Percentiles rank a stretch among this genome's conserved stretches.
phyloP scores from a whole-genome alignment of 2,329 filamentous ascomycete genomes.

The Macrophomina pseudophaseolina region DNA sequence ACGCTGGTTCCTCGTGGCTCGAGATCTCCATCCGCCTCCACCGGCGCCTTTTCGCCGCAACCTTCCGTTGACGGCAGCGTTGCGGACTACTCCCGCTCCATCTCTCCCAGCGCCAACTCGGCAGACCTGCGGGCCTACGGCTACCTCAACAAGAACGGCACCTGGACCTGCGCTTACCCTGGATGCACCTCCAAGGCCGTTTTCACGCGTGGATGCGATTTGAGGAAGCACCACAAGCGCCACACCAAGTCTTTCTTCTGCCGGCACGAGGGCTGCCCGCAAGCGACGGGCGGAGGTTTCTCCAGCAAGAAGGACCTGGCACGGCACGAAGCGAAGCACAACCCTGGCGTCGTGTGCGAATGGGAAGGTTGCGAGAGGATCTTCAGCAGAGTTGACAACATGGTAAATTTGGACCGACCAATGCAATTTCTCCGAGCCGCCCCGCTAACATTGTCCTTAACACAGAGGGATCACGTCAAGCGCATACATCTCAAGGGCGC shows the following conservation, averaged over 20 bases:
- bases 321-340: slow-evolving; percentile 67
- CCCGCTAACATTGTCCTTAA: not conserved
- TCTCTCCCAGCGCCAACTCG: slow-evolving; percentile 42
- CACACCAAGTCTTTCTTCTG: slow-evolving; percentile 68
- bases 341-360: slow-evolving; percentile 64
- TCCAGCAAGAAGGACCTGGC: slow-evolving; percentile 67
- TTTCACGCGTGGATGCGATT: slow-evolving; percentile 65
- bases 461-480: slow-evolving; percentile 47
- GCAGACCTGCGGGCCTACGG: slow-evolving; percentile 49
- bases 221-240: slow-evolving; percentile 67
- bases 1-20: slow-evolving; percentile 14
- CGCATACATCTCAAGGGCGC: slow-evolving; percentile 44
- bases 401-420: slow-evolving; percentile 49
- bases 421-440: not conserved
- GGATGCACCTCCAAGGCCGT: slow-evolving; percentile 63
- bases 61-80: slow-evolving; percentile 26
- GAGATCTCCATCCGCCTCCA: slow-evolving; percentile 23
- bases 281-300: slow-evolving; percentile 62
- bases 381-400: slow-evolving; percentile 67
- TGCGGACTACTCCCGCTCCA: slow-evolving; percentile 39
- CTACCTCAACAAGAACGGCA: slow-evolving; percentile 52
- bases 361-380: slow-evolving; percentile 63
- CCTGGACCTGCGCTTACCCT: slow-evolving; percentile 64
- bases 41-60: slow-evolving; percentile 24
- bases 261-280: slow-evolving; percentile 62